A percentile compares a stretch with the other conserved stretches of the same genome.
These are phyloP conservation scores for Collybia nuda DNA, from an alignment of 768 basidiomycete species.

Conservation along the genomic window DNA sequence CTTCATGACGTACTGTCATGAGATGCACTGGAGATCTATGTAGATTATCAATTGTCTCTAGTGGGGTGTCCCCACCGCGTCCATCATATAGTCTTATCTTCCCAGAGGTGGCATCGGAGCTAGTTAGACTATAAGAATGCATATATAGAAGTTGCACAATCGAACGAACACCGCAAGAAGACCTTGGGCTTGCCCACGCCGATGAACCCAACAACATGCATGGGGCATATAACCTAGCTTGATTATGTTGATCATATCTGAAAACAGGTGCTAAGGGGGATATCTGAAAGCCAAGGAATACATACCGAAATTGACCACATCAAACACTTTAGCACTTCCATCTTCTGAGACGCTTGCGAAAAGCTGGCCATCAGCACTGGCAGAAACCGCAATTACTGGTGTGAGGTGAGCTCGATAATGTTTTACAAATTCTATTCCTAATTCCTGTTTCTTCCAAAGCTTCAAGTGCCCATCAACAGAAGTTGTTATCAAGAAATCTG, in stretches of 20 bases:
- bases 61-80: conserved; percentile 76
- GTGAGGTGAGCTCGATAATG: conserved; percentile 92
- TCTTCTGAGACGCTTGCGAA: conserved; percentile 93
- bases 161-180: conserved; percentile 78
- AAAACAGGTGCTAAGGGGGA: neutral
- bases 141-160: neutral
- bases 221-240: conserved; percentile 85
- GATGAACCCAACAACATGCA: conserved; percentile 95
- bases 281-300: conserved; percentile 3
- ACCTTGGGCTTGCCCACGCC: conserved; percentile 81
- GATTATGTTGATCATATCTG: conserved; percentile 99
- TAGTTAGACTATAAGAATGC: conserved; percentile 29
- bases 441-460: conserved; percentile 98
- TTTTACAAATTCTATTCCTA: conserved; percentile 97
- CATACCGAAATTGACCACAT: conserved; percentile 96
- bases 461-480: conserved; percentile 95
- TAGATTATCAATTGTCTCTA: conserved; percentile 73
- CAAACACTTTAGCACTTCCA: conserved; percentile 92
- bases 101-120: conserved; percentile 77
- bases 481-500: conserved; percentile 91
- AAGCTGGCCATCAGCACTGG: conserved; percentile 88
- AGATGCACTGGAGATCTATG: conserved; percentile 90
- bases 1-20: conserved; percentile 65
- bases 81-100: conserved; percentile 90
- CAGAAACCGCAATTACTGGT: conserved; percentile 76